Conservation (phyloP, 2,329 filamentous ascomycete species). For the Hypoxylon sp. region DNA sequence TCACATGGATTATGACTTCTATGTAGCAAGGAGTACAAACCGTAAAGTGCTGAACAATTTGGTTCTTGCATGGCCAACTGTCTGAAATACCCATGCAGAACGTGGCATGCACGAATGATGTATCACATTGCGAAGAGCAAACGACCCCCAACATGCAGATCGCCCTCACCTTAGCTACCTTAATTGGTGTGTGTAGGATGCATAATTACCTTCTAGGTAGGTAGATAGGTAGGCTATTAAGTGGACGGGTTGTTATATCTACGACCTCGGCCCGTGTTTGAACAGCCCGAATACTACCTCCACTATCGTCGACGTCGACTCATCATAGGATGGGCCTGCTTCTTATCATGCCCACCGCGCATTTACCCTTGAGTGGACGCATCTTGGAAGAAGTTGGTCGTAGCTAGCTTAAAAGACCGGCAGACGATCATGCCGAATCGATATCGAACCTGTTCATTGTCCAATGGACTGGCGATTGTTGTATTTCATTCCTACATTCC, state of each 20-base stretch:
- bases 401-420: constrained; percentile 1
- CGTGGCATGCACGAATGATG: constrained; percentile 22
- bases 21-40: constrained; percentile 19
- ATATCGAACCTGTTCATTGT: neutral
- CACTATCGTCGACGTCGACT: neutral
- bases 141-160: constrained; percentile 21
- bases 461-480: neutral
- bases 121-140: constrained; percentile 9
- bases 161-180: neutral
- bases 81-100: constrained; percentile 9
- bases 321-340: neutral
- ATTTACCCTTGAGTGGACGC: neutral
- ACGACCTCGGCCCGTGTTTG: constrained; percentile 9
- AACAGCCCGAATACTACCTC: neutral
- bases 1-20: constrained; percentile 11
- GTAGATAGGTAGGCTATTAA: neutral
- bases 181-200: neutral
- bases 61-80: constrained; percentile 6
- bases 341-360: constrained; percentile 7
- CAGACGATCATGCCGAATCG: constrained; percentile 8
- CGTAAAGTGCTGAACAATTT: constrained; percentile 9
- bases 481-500: neutral
- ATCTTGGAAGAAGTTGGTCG: neutral
- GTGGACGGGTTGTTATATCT: constrained; percentile 3
- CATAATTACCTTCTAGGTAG: too few relatives aligned